Base-by-base conservation (phyloP, 768 basidiomycete genomes). In the Suillus subluteus region DNA sequence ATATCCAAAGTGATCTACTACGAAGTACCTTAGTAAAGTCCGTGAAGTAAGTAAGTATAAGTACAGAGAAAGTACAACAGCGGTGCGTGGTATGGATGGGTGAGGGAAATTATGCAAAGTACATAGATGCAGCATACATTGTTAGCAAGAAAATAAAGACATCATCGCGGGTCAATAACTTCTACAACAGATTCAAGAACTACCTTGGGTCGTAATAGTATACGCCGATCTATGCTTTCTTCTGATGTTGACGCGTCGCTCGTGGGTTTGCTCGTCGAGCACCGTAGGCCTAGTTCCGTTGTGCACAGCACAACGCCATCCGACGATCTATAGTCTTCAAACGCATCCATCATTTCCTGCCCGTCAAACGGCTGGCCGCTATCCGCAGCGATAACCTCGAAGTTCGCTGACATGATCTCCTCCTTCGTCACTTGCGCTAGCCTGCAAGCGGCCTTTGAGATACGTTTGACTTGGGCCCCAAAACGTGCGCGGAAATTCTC, bases 361-460 rank as follows among this genome's bases (percentile, higher is more conserved):
- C 78, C 75, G 63, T 87, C 83, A 71, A 87, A 89, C 13, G 76
- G 15, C 21, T 80, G 79, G 3, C 84, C 85, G 40, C 84, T 82
- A 65, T 90, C 87, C 2, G 87, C 84, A 23, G 86, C 82, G 48
- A 90, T 76, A 43, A 92, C 83, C 70, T 93, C 90, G 71, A 93
- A 94, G 65, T 84, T 87, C 2, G 91, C 90, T 3, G 88, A 90
- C 81, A 94, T 85, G 71, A 92, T 91, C 67, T 92, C 91, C 71
- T 94, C 91, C 59, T 86, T 81, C 43, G 86, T 84, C 48, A 91
- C 86, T 59, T 82, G 84, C 13, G 90, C 89, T 38, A 94, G 79
- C 66, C 83, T 83, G 73, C 85, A 85, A 26, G 88, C 88, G 0
- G 89, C 82, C 62, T 83, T 85, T 13, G 90, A 86, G 52, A 94